Conservation (phyloP, 108 stramenopile species). For the Skeletonema tropicum region DNA sequence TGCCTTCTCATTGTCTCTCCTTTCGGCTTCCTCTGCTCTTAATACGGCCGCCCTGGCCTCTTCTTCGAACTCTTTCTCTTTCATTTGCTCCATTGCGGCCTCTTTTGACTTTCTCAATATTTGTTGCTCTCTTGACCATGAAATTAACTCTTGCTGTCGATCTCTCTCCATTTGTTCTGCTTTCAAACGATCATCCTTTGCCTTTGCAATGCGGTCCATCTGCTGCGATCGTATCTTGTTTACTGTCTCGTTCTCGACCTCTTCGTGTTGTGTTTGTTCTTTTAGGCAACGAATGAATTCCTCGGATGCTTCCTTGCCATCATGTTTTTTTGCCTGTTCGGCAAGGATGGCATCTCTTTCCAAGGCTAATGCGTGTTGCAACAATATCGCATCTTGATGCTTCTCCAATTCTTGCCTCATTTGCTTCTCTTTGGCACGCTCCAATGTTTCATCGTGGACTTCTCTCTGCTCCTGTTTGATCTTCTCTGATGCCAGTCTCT, state of each 20-base stretch:
- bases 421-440: slow-evolving; percentile 31
- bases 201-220: slow-evolving; percentile 31
- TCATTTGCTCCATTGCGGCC: slow-evolving; percentile 13
- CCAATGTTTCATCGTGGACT: slow-evolving; percentile 19
- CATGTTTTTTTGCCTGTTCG: slow-evolving; percentile 50
- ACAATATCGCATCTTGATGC: slow-evolving; percentile 41
- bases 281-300: slow-evolving; percentile 28
- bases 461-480: slow-evolving; percentile 34
- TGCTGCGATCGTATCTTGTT: slow-evolving; percentile 40
- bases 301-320: slow-evolving; percentile 32
- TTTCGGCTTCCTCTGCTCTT: slow-evolving; percentile 32
- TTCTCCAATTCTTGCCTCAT: slow-evolving; percentile 15
- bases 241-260: slow-evolving; percentile 26
- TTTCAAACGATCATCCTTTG: slow-evolving; percentile 33
- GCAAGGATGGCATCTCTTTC: slow-evolving; percentile 32
- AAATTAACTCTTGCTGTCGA: slow-evolving; percentile 44
- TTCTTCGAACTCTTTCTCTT: slow-evolving; percentile 30
- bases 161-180: slow-evolving; percentile 29
- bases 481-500: slow-evolving; percentile 12
- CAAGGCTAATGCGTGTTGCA: slow-evolving; percentile 45
- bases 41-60: slow-evolving; percentile 18
- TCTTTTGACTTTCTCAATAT: slow-evolving; percentile 39
- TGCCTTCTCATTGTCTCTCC: slow-evolving; percentile 14
- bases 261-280: slow-evolving; percentile 39
- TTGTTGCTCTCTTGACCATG: slow-evolving; percentile 44